Evolutionary conservation across 805 yeast species (phyloP).

Genomic region (Ogataea wickerhamii): DNA sequence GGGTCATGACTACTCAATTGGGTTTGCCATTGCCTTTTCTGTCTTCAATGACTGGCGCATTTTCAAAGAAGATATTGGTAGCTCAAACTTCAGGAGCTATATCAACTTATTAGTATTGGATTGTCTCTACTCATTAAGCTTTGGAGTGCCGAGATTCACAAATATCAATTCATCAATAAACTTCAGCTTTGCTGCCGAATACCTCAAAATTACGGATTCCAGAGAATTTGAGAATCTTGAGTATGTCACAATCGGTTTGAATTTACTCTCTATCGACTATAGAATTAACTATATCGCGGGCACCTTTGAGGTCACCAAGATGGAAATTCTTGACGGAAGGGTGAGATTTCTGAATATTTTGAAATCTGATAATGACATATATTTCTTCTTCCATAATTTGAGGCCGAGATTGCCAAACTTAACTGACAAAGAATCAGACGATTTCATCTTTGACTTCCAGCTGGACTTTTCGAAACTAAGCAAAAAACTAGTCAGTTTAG

Average conservation of each 20-base stretch:
- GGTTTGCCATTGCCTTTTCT: constrained; percentile 49
- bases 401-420: constrained; percentile 3
- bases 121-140: constrained; percentile 48
- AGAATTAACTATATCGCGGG: constrained; percentile 14
- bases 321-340: constrained; percentile 17
- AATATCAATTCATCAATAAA: constrained; percentile 21
- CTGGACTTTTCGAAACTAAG: constrained; percentile 28
- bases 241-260: constrained; percentile 25
- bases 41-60: constrained; percentile 58
- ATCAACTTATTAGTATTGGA: constrained; percentile 47
- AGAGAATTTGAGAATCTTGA: constrained; percentile 16
- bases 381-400: constrained; percentile 12
- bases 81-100: constrained; percentile 34
- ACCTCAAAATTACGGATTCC: constrained; percentile 12
- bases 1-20: constrained; percentile 58
- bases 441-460: constrained; percentile 28
- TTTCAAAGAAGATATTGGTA: constrained; percentile 30
- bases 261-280: constrained; percentile 20
- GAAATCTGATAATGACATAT: constrained; percentile 23
- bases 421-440: constrained; percentile 20
- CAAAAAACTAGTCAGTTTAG: constrained; percentile 26
- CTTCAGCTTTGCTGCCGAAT: constrained; percentile 15
- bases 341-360: constrained; percentile 27
- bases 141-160: constrained; percentile 38
- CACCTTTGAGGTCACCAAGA: constrained; percentile 10